A percentile compares a stretch with the other conserved stretches of the same genome.
phyloP scores from a whole-genome alignment of 2,329 filamentous ascomycete genomes.

The Ceratocystis huliohia region DNA sequence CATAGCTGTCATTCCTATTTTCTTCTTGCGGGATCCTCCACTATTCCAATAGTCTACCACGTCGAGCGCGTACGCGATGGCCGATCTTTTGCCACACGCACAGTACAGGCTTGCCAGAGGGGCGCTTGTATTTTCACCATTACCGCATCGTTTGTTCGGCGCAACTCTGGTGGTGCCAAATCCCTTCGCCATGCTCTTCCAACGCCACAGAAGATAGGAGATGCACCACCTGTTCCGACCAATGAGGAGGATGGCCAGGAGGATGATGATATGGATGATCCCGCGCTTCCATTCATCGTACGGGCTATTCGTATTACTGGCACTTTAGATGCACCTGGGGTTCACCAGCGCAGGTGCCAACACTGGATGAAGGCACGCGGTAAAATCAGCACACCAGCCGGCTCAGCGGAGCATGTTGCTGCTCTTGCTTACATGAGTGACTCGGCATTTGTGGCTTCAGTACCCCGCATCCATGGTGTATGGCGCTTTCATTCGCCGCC shows the following conservation, averaged over 20 bases:
- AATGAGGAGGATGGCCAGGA: slow-evolving; percentile 32
- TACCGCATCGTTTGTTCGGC: slow-evolving; percentile 74
- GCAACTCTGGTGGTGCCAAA: slow-evolving; percentile 40
- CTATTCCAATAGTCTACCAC: slow-evolving; percentile 83
- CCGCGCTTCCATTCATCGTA: slow-evolving; percentile 39
- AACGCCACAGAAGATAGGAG: slow-evolving; percentile 37
- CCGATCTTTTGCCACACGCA: slow-evolving; percentile 77
- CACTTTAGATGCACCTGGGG: slow-evolving; percentile 32
- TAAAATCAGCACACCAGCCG: slow-evolving; percentile 57
- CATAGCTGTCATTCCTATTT: slow-evolving; percentile 99
- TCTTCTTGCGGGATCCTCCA: slow-evolving; percentile 73
- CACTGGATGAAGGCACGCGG: slow-evolving; percentile 68
- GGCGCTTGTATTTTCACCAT: slow-evolving; percentile 90
- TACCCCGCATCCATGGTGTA: slow-evolving; percentile 66
- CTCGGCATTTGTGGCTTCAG: slow-evolving; percentile 83
- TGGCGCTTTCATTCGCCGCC: slow-evolving; percentile 55
- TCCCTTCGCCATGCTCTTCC: slow-evolving; percentile 53
- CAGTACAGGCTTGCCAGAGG: slow-evolving; percentile 85
- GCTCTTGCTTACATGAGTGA: slow-evolving; percentile 91
- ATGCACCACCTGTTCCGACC: slow-evolving; percentile 29
- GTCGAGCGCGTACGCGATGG: slow-evolving; percentile 90
- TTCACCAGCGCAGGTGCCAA: slow-evolving; percentile 54
- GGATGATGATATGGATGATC: slow-evolving; percentile 35
- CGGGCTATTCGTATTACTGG: slow-evolving; percentile 32
- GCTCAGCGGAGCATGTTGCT: slow-evolving; percentile 66